These are phyloP conservation scores for Ogataea pignaliae DNA, from an alignment of 805 yeast genomes.

Conservation along the genomic window DNA sequence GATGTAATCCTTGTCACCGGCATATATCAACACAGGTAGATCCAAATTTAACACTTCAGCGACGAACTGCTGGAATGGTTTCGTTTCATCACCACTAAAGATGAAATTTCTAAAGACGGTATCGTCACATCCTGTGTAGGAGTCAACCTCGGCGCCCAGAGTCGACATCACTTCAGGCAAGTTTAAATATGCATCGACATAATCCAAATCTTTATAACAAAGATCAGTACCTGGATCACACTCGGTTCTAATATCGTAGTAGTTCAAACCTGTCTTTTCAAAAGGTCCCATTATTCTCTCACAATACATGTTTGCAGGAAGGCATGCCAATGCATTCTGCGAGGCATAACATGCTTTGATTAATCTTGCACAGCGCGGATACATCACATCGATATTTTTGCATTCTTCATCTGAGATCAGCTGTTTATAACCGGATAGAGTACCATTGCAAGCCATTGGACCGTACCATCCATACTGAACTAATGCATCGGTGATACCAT, in stretches of 20 bases:
- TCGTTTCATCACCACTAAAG: constrained; percentile 88
- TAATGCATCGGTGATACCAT: constrained; percentile 85
- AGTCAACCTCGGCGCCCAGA: constrained; percentile 86
- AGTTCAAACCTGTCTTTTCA: constrained; percentile 81
- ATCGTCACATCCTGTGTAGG: constrained; percentile 70
- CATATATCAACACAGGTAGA: constrained; percentile 82
- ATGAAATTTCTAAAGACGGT: constrained; percentile 76
- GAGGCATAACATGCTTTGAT: constrained; percentile 74
- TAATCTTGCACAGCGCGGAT: constrained; percentile 75
- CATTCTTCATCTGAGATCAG: constrained; percentile 80
- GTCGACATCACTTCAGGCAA: constrained; percentile 69
- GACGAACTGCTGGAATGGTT: constrained; percentile 78
- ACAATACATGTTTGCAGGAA: constrained; percentile 90
- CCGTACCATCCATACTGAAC: constrained; percentile 73
- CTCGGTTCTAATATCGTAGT: constrained; percentile 79
- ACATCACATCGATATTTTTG: constrained; percentile 56
- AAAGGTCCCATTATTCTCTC: constrained; percentile 80
- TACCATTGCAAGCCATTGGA: constrained; percentile 83
- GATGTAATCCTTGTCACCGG: constrained; percentile 94
- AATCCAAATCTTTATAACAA: constrained; percentile 77
- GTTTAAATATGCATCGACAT: constrained; percentile 77
- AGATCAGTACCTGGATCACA: constrained; percentile 62
- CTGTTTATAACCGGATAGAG: constrained; percentile 76
- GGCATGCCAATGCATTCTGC: constrained; percentile 76
- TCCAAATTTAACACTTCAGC: constrained; percentile 64